These are phyloP conservation scores for Perkinsus marinus DNA, from an alignment of 169 alveolate genomes.

Conservation along the genomic window DNA sequence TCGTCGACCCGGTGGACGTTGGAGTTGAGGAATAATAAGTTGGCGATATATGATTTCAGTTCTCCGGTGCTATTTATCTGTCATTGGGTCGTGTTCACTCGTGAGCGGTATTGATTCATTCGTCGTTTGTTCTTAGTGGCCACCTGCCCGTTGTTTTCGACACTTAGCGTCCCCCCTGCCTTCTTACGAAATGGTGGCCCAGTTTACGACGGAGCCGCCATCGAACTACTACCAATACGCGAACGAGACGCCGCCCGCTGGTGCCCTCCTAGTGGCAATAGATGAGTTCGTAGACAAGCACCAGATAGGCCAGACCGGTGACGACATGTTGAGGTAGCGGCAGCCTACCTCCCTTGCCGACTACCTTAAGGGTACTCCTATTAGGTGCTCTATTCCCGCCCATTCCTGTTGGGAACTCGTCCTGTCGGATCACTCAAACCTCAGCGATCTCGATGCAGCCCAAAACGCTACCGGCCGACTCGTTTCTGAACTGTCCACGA, in stretches of 20 bases:
- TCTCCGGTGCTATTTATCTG: neutral
- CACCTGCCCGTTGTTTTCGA: neutral
- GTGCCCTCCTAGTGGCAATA: neutral
- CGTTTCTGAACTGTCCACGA: neutral
- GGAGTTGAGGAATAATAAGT: neutral
- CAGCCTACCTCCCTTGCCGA: no score
- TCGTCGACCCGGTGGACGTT: neutral
- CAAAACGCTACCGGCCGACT: neutral
- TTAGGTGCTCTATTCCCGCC: neutral
- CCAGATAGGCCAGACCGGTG: neutral
- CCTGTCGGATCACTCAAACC: neutral
- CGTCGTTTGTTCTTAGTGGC: neutral
- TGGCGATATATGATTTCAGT: neutral
- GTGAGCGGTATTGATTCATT: neutral
- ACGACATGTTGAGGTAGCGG: neutral
- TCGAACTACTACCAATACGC: neutral
- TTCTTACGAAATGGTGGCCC: neutral
- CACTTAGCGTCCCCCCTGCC: neutral
- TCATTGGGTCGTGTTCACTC: neutral
- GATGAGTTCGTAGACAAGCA: neutral
- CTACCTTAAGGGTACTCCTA: neutral
- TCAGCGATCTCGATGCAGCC: neutral
- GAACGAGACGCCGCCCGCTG: neutral
- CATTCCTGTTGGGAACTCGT: neutral
- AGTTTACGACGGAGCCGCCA: neutral